Evolutionary conservation across 768 basidiomycete genomes (phyloP), one percentile per base, ranked within the genome.

Genomic region (Tulasnella sp.): DNA sequence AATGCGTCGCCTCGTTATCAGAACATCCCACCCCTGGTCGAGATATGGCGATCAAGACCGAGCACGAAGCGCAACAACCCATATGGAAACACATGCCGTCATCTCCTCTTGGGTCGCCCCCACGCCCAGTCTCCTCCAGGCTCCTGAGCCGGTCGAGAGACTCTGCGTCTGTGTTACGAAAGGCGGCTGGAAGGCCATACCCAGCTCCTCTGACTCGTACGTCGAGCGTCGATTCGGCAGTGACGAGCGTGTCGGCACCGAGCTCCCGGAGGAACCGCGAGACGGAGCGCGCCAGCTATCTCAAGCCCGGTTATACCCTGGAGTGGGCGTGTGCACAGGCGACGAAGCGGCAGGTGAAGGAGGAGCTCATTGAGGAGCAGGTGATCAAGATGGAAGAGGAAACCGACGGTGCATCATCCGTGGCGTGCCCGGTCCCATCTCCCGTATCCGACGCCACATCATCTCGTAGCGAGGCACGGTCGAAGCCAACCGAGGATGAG

Each of bases 261-360:
- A 50, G 21, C 47, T 38, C 8, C 10, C 17, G 53, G 24, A 27
- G 48, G n/a, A 24, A 58, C 24, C 56, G 56, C 15, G 56, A 58
- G 15, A 29, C 44, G 17, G 56, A 58, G 45, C 56, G 56, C 45
- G 26, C 56, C 17, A 47, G 41, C 24, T 47, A 50, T 9, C 23
- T 58, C 56, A 58, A 58, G 45, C 56, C 56, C n/a, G 38, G 48
- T 23, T 29, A 30, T 47, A 58, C 56, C 8, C 29, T 58, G 23
- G 56, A 58, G 41, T 58, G 56, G 56, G 56, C 56, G n/a, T 58
- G 56, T 41, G 56, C 56, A n/a, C 56, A 58, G 29, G 56, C 56
- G 29, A 44, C 56, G 13, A 47, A 58, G 19, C 24, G 56, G n/a
- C 23, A 27, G 21, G 34, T 47, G 21, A 43, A 42, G 34, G 41